phyloP scores from a whole-genome alignment of 352 stramenopile species.

The Peronospora farinosa region DNA sequence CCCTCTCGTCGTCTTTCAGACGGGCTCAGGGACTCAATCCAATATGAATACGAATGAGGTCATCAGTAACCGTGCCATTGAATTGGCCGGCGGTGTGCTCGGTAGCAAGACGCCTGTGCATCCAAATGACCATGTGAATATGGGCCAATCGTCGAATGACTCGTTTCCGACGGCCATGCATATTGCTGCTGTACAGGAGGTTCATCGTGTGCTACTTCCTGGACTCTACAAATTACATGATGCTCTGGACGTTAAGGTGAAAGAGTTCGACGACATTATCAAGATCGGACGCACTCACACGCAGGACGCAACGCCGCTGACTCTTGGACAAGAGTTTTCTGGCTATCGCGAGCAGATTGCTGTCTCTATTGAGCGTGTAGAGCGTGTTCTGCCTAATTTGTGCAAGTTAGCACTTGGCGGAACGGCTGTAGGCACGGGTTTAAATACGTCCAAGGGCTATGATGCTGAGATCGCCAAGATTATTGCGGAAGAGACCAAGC shows the following conservation, averaged over 20 bases:
- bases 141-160: slow-evolving; percentile 95
- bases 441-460: slow-evolving; percentile 91
- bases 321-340: slow-evolving; percentile 96
- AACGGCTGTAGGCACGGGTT: slow-evolving; percentile 92
- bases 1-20: slow-evolving; percentile 83
- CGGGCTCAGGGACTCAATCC: slow-evolving; percentile 62
- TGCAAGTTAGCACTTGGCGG: slow-evolving; percentile 92
- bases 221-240: slow-evolving; percentile 76
- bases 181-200: slow-evolving; percentile 88
- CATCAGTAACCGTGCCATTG: slow-evolving; percentile 68
- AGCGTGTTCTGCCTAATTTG: slow-evolving; percentile 77
- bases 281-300: slow-evolving; percentile 97
- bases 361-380: slow-evolving; percentile 84
- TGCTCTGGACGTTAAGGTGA: slow-evolving; percentile 80
- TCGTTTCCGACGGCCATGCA: slow-evolving; percentile 97
- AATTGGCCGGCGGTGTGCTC: slow-evolving; percentile 39
- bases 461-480: slow-evolving; percentile 89
- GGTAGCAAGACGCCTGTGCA: slow-evolving; percentile 74
- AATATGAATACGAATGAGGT: slow-evolving; percentile 82
- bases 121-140: slow-evolving; percentile 97
- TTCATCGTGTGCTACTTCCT: slow-evolving; percentile 67
- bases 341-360: slow-evolving; percentile 91
- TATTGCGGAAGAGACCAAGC: slow-evolving; percentile 89
- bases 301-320: slow-evolving; percentile 92
- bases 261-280: slow-evolving; percentile 92